Conservation (phyloP, 2,329 filamentous ascomycete species). For the Capronia americana region DNA sequence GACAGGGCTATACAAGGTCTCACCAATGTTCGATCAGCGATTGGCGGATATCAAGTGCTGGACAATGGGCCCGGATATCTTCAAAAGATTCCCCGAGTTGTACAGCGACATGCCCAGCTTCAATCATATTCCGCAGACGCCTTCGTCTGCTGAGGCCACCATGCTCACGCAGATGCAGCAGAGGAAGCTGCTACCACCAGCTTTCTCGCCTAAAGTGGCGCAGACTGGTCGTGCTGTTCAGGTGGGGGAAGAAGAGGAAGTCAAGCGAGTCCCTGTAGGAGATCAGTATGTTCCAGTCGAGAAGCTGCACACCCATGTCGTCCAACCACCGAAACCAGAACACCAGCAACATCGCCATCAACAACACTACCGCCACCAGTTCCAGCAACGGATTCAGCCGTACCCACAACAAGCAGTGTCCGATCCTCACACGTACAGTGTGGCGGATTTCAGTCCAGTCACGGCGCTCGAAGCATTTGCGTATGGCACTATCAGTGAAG, state of each 20-base stretch:
- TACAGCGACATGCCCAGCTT: conserved; percentile 37
- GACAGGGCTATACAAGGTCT: conserved; percentile 38
- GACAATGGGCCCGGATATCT: conserved; percentile 38
- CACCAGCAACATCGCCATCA: background rate
- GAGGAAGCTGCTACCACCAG: conserved; percentile 4
- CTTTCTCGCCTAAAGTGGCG: background rate
- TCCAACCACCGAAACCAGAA: conserved; percentile 8
- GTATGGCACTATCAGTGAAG: conserved; percentile 30
- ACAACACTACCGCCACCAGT: conserved; percentile 5
- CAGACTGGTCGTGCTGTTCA: background rate
- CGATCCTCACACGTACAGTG: conserved; percentile 25
- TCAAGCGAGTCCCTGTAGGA: background rate
- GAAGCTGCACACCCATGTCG: conserved; percentile 9
- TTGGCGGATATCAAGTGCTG: conserved; percentile 37
- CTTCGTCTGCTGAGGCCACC: background rate
- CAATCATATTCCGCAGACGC: conserved; percentile 28
- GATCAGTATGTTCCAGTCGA: conserved; percentile 10
- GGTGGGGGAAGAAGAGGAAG: conserved; percentile 18
- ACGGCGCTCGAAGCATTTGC: conserved; percentile 34
- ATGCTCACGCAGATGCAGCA: conserved; percentile 7
- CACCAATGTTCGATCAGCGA: conserved; percentile 36
- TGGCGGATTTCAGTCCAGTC: conserved; percentile 24
- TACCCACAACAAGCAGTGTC: conserved; percentile 1
- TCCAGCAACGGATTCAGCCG: background rate
- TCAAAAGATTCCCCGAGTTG: conserved; percentile 37